Evolutionary conservation across 192 early-diverging fungal species (phyloP).

Genomic region (Mortierella antarctica): DNA sequence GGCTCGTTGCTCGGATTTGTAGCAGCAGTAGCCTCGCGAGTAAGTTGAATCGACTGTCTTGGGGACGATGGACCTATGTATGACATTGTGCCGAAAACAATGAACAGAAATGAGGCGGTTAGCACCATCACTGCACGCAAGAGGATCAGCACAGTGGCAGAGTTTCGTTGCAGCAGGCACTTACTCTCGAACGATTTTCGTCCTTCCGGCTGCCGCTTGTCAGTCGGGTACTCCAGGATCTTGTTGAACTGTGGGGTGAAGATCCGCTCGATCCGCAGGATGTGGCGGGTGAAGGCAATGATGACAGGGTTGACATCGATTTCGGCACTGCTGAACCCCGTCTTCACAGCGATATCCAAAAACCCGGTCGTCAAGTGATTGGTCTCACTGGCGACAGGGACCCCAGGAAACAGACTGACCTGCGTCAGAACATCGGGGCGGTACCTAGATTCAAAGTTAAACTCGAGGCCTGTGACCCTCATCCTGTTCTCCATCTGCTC

Average conservation of each 20-base stretch:
- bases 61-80: slow-evolving; percentile 41
- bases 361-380: slow-evolving; percentile 46
- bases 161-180: neutral
- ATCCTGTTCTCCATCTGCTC: slow-evolving; percentile 63
- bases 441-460: slow-evolving; percentile 57
- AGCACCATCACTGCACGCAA: neutral
- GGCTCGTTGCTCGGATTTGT: slow-evolving; percentile 18
- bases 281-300: slow-evolving; percentile 66
- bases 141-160: too few species aligned
- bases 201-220: slow-evolving; percentile 22
- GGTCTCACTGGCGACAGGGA: slow-evolving; percentile 8
- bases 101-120: neutral
- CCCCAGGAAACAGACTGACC: slow-evolving; percentile 19
- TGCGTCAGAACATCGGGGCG: slow-evolving; percentile 36
- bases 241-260: slow-evolving; percentile 54
- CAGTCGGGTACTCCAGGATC: slow-evolving; percentile 7
- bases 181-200: slow-evolving; percentile 44
- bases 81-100: neutral
- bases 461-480: slow-evolving; percentile 35
- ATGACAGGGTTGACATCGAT: slow-evolving; percentile 62
- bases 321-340: slow-evolving; percentile 52
- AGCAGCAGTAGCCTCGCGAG: slow-evolving; percentile 29
- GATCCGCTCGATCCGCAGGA: slow-evolving; percentile 65
- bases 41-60: slow-evolving; percentile 33
- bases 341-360: slow-evolving; percentile 54